Base-by-base conservation (phyloP, 495 filamentous ascomycete species). In the Chaetomium cochliodes region DNA sequence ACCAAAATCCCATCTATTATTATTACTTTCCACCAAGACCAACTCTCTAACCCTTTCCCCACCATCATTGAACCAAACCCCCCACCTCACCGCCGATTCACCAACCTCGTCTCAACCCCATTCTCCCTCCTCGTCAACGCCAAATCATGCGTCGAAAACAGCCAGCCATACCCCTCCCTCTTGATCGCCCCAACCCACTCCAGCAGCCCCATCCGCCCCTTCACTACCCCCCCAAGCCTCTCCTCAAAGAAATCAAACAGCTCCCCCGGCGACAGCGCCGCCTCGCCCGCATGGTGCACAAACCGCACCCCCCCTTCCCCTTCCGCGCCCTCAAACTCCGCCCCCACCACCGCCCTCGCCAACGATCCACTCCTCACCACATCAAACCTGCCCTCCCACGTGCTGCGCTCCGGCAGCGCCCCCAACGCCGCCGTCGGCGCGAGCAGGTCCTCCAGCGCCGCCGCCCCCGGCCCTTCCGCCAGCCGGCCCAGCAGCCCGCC, bases 81-180 rank as follows among this genome's bases (percentile, higher is more conserved):
- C n/a, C 30, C 30, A 33, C 30, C 33, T 37, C 33, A 51, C 22
- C 49, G 49, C 49, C 49, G 49, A 25, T 51, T 51, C n/a, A 51
- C 49, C 18, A 51, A 20, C 22, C 3, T 25, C n/a, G 49, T 51
- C 49, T 51, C 49, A 2, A 51, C 22, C 49, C 49, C 49, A 25
- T 51, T 51, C 49, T 51, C 49, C n/a, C n/a, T 26, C 49, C 22
- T 22, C 9, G 49, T 51, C 49, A 51, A 20, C 49, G 49, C 22
- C 49, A 51, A 51, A 51, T 51, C 49, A 51, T 51, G 49, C 22
- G 49, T 51, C 22, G 49, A 51, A 51, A 51, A 51, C 49, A 51
- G 20, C 49, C 49, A 51, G 2, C 49, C 49, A 20, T 51, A 51
- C 22, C 49, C 49, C 22, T 51, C 20, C n/a, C 49, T 16, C 49